Base-by-base conservation (phyloP, 169 alveolate genomes). In the Toxoplasma gondii region DNA sequence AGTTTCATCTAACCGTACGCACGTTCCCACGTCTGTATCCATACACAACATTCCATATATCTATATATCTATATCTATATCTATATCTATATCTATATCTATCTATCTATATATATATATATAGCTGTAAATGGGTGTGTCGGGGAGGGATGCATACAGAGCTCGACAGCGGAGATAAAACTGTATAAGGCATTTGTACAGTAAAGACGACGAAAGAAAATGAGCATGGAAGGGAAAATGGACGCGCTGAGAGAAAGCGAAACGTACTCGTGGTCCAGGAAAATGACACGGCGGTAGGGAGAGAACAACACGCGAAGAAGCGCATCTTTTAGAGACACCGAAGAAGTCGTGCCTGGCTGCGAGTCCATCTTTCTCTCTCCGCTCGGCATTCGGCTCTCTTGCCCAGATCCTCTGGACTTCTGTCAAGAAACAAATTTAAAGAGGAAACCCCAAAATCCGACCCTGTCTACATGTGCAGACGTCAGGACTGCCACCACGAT, bases 291-390 rank as follows among this genome's bases (percentile, higher is more conserved):
- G 24, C 90, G 90, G 22, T 31, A 43, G 36, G 90, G 90, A 36
- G 90, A 82, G 41, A 82, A 82, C 69, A 82, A 38, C 24, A 82
- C 90, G 41, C 90, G 90, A 19, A 43, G 38, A n/a, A 82, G 24
- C n/a, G 90, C 90, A 34, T 82, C 90, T 5, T 67, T 64, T 16
- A 82, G 36, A 22, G 90, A 31, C 4, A 82, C 54, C 24, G 67
- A 24, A 36, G 67, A 24, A 0, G 69, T n/a, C 34, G 69, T 16
- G 12, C 84, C 84, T 41, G 84, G 24, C 34, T 19, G 58, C 58
- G 58, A 49, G 58, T 49, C 58, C 58, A 34, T 9, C 45, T 44
- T 2, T 19, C 84, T n/a, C 12, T 74, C 45, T 19, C 84, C 12
- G 84, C 84, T 74, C 41, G n/a, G 9, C 41, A 24, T 74, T 24